These are phyloP conservation scores for Ilyonectria mors-panacis DNA, from an alignment of 2,329 filamentous ascomycete species.

Conservation along the genomic window DNA sequence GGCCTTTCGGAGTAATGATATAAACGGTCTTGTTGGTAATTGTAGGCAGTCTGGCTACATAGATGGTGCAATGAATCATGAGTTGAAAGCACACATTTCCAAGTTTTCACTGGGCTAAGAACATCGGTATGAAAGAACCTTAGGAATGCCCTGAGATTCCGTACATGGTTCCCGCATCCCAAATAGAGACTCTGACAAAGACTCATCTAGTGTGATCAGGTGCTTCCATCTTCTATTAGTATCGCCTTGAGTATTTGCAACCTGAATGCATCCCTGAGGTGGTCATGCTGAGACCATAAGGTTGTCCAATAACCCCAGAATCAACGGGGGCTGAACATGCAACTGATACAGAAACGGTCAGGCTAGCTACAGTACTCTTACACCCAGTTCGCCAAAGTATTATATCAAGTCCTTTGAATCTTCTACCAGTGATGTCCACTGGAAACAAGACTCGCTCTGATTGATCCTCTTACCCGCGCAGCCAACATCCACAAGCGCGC, in stretches of 20 bases:
- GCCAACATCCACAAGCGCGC: conserved; percentile 7
- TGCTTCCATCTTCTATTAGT: neutral
- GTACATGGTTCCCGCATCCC: neutral
- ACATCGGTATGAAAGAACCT: no score
- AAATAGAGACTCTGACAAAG: neutral
- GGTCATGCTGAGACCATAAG: neutral
- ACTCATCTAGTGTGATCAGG: neutral
- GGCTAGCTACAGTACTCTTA: neutral
- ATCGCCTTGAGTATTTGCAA: neutral
- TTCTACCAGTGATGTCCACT: neutral
- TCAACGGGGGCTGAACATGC: neutral
- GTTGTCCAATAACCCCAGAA: neutral
- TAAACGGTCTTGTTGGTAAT: conserved; percentile 30
- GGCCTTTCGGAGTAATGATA: conserved; percentile 30
- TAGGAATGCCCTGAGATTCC: neutral
- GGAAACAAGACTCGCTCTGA: neutral
- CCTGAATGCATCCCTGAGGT: neutral
- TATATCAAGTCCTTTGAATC: neutral
- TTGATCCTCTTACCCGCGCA: neutral
- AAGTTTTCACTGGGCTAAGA: no score
- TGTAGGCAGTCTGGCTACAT: conserved; percentile 26
- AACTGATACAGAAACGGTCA: neutral
- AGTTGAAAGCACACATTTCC: conserved; percentile 24
- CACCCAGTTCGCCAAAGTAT: neutral
- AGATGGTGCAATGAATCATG: conserved; percentile 44